phyloP scores from a whole-genome alignment of 2,329 filamentous ascomycete genomes.

The Trichoderma sp. region DNA sequence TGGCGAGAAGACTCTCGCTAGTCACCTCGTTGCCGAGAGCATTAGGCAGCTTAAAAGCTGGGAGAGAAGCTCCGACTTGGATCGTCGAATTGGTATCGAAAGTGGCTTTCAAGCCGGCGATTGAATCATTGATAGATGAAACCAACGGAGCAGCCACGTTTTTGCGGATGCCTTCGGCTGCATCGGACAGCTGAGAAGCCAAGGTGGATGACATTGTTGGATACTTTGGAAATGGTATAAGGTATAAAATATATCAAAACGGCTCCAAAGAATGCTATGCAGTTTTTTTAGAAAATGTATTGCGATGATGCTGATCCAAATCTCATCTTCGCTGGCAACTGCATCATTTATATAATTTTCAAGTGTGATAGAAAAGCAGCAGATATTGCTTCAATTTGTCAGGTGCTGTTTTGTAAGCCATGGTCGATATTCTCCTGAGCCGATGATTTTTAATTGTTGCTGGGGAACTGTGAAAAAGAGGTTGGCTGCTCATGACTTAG shows the following conservation, averaged over 20 bases:
- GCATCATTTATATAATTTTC: background rate
- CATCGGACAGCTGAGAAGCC: background rate
- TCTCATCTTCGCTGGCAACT: background rate
- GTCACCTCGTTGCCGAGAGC: conserved; percentile 7
- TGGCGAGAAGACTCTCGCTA: conserved; percentile 9
- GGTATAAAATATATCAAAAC: background rate
- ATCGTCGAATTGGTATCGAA: background rate
- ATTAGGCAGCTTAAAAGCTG: conserved; percentile 12
- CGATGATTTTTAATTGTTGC: too few species aligned
- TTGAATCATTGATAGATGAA: background rate
- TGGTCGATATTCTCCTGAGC: background rate
- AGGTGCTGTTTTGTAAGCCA: background rate
- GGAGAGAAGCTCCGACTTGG: background rate
- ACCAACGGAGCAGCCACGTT: background rate
- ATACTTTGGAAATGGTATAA: background rate
- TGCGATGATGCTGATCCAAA: background rate
- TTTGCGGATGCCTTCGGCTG: background rate
- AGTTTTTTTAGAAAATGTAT: background rate
- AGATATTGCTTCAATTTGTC: background rate
- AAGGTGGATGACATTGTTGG: conserved; percentile 8
- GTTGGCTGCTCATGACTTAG: background rate
- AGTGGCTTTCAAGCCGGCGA: background rate
- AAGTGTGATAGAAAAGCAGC: too few species aligned
- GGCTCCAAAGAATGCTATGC: background rate
- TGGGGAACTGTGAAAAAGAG: background rate